phyloP scores from a whole-genome alignment of 768 basidiomycete genomes.

The Rubroboletus satanas region DNA sequence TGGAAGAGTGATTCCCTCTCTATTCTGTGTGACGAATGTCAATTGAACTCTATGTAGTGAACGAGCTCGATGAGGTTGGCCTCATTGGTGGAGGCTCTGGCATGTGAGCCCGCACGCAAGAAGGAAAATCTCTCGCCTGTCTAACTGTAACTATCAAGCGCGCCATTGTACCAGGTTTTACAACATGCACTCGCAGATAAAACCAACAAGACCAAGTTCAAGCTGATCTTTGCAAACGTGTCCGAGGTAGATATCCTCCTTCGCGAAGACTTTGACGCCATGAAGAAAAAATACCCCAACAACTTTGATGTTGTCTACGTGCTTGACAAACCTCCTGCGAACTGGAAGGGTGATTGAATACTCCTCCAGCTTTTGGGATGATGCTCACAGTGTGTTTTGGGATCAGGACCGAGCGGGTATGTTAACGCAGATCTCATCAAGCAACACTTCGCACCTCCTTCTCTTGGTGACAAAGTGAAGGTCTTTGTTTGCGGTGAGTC shows the following conservation, averaged over 20 bases:
- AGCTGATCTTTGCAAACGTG: slow-evolving; percentile 86
- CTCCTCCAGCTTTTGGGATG: neutral
- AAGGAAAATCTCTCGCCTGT: neutral
- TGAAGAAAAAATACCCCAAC: slow-evolving; percentile 64
- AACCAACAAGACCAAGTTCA: slow-evolving; percentile 91
- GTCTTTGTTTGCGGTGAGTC: slow-evolving; percentile 81
- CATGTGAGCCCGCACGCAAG: slow-evolving; percentile 50
- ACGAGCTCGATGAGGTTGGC: slow-evolving; percentile 81
- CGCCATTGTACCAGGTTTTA: slow-evolving; percentile 81
- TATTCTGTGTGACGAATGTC: neutral
- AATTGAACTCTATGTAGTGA: slow-evolving; percentile 43
- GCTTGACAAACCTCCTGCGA: slow-evolving; percentile 66
- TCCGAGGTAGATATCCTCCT: slow-evolving; percentile 89
- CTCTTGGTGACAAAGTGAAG: slow-evolving; percentile 74
- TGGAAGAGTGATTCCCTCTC: slow-evolving; percentile 59
- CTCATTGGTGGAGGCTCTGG: slow-evolving; percentile 93
- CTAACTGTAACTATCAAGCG: slow-evolving; percentile 40
- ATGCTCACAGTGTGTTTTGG: slow-evolving; percentile 3
- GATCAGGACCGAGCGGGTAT: slow-evolving; percentile 65
- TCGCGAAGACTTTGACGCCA: slow-evolving; percentile 66
- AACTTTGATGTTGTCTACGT: slow-evolving; percentile 82
- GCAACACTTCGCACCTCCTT: slow-evolving; percentile 63
- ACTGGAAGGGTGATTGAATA: slow-evolving; percentile 52
- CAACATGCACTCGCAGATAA: slow-evolving; percentile 68
- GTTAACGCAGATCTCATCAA: slow-evolving; percentile 70